Evolutionary conservation across 1,284 basidiomycete species (phyloP), one percentile per base, ranked within the genome.

Genomic region (Puccinia polysora): DNA sequence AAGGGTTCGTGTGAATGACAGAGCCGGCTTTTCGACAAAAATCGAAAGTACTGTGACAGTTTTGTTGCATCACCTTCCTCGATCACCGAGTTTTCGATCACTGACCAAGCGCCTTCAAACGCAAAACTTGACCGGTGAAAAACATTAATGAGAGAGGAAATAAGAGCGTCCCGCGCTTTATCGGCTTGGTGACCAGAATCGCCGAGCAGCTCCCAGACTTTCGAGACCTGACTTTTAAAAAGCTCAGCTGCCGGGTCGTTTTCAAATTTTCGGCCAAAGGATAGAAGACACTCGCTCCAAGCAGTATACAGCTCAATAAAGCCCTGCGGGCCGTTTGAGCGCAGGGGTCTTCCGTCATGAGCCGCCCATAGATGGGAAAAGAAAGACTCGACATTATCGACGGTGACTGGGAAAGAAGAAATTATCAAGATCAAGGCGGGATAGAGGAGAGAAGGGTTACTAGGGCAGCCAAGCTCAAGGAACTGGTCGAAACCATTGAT

Each of bases 371-470:
- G 50, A 40, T 65, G 70, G n/a, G 25, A 12, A 40, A 73, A 65
- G 36, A 73, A 73, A 34, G 30, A 43, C 1, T 55, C 28, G 12
- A 34, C 23, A 34, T 53, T 25, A 28, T 64, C 52, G 23, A 73
- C n/a, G 8, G 59, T 64, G 38, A 43, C 8, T 43, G 70, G 70
- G 15, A 65, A 73, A 34, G 70, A 65, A 23, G 43, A 43, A 12
- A 59, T 10, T 32, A 65, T 8, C n/a, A 65, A 50, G 38, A 65
- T 45, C 34, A 73, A 38, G 34, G 70, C 62, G 20, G 70, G 70
- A 50, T 73, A 73, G n/a, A 73, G 62, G 45, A 73, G 50, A 32
- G 45, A 30, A 18, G 70, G 70, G 40, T 73, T 73, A 28, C 50
- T 14, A 15, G 69, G 32, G 34, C 69, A 72, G n/a, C 36, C 49